Evolutionary conservation across 352 stramenopile species (phyloP).

Genomic region (Albugo laibachii): DNA sequence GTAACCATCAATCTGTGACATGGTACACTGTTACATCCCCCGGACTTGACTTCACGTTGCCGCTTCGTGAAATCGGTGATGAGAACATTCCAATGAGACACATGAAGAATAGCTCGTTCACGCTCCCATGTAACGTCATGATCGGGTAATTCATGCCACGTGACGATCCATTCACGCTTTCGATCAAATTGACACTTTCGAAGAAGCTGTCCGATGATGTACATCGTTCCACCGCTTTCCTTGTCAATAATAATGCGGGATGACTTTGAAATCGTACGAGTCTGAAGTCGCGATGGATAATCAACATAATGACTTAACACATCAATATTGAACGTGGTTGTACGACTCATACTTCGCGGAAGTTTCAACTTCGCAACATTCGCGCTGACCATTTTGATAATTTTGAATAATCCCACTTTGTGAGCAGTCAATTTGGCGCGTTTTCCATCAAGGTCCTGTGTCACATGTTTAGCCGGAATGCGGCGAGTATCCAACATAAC

Average conservation of each 20-base stretch:
- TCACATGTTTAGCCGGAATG: constrained; percentile 4
- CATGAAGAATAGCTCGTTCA: constrained; percentile 1
- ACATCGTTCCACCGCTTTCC: neutral
- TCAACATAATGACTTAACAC: neutral
- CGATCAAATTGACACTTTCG: constrained; percentile 6
- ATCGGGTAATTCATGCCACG: neutral
- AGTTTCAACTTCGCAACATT: constrained; percentile 6
- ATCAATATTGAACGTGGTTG: constrained; percentile 8
- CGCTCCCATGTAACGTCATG: constrained; percentile 4
- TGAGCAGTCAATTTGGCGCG: constrained; percentile 4
- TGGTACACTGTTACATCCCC: neutral
- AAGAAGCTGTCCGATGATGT: constrained; percentile 5
- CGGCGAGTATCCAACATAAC: constrained; percentile 3
- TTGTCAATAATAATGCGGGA: constrained; percentile 1
- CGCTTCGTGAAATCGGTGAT: neutral
- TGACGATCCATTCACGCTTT: constrained; percentile 7
- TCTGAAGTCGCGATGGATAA: neutral
- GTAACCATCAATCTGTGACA: too few species aligned
- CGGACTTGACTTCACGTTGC: neutral
- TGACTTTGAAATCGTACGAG: neutral
- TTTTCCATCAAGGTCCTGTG: neutral
- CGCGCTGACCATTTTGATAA: constrained; percentile 6
- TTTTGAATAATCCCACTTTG: constrained; percentile 5
- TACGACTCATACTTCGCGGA: constrained; percentile 1
- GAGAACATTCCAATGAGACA: constrained; percentile 1